A percentile compares a stretch with the other conserved stretches of the same genome.
phyloP scores from a whole-genome alignment of 805 yeast genomes.

The Hanseniaspora lindneri region DNA sequence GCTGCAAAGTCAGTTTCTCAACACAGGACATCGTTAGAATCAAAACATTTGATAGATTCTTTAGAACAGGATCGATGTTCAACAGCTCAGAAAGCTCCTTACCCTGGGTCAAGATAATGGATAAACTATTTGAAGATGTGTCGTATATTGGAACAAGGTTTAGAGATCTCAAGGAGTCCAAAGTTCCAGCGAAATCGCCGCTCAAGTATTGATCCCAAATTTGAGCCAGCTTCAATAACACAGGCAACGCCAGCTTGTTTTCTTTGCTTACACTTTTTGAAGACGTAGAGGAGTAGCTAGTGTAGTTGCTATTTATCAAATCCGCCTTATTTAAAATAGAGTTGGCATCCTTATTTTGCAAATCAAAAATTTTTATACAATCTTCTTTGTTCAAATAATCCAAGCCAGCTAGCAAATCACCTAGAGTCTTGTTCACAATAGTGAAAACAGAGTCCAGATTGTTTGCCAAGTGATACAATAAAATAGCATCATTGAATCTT shows the following conservation, averaged over 20 bases:
- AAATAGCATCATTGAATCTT: slow-evolving; percentile 68
- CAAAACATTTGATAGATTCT: slow-evolving; percentile 68
- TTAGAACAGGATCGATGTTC: slow-evolving; percentile 38
- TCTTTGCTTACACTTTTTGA: slow-evolving; percentile 41
- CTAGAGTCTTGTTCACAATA: slow-evolving; percentile 61
- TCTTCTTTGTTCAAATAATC: slow-evolving; percentile 14
- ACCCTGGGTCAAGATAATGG: slow-evolving; percentile 55
- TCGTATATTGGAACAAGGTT: slow-evolving; percentile 53
- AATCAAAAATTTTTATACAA: slow-evolving; percentile 19
- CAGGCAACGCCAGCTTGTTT: slow-evolving; percentile 53
- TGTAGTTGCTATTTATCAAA: slow-evolving; percentile 24
- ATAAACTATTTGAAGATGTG: slow-evolving; percentile 41
- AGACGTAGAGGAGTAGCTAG: slow-evolving; percentile 46
- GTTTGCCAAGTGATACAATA: slow-evolving; percentile 77
- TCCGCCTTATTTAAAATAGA: slow-evolving; percentile 32
- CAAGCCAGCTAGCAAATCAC: slow-evolving; percentile 51
- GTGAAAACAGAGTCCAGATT: slow-evolving; percentile 72
- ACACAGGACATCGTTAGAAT: slow-evolving; percentile 72
- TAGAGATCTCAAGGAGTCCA: slow-evolving; percentile 44
- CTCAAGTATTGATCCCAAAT: slow-evolving; percentile 50
- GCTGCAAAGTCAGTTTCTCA: slow-evolving; percentile 42
- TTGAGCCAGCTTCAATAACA: slow-evolving; percentile 52
- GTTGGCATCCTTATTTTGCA: slow-evolving; percentile 35
- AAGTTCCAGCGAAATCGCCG: slow-evolving; percentile 47
- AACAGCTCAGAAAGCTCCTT: slow-evolving; percentile 8